Evolutionary conservation across 139 green algal genomes (phyloP).

Genomic region (Choricystis sp.): DNA sequence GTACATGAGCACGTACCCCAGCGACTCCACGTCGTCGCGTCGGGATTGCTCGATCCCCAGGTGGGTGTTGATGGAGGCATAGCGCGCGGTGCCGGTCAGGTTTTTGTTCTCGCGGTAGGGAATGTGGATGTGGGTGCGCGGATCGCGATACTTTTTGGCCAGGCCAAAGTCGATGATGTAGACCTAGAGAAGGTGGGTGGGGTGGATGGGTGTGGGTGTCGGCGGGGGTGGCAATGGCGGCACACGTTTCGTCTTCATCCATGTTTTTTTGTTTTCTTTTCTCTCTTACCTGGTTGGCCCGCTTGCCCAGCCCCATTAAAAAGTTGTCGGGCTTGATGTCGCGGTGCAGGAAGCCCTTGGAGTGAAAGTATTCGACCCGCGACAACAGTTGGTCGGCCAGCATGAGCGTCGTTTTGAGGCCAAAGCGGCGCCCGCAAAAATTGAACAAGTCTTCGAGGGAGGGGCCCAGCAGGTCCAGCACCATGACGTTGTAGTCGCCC

Average conservation of each 20-base stretch:
- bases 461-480: constrained; percentile 93
- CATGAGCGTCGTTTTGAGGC: constrained; percentile 97
- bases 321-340: constrained; percentile 99
- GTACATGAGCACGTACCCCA: constrained; percentile 98
- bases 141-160: constrained; percentile 98
- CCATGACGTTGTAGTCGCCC: constrained; percentile 99
- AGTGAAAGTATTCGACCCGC: constrained; percentile 95
- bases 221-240: no score
- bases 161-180: constrained; percentile 99
- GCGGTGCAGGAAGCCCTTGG: constrained; percentile 94
- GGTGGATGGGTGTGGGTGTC: no score
- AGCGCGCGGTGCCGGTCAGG: constrained; percentile 95
- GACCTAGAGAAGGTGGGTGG: constrained; percentile 39
- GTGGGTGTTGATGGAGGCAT: constrained; percentile 98
- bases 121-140: constrained; percentile 98
- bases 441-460: constrained; percentile 98
- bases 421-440: constrained; percentile 97
- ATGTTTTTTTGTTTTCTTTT: no score
- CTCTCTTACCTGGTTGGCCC: constrained; percentile 67
- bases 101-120: constrained; percentile 99
- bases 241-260: no score
- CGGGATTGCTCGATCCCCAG: constrained; percentile 96
- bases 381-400: constrained; percentile 95
- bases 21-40: constrained; percentile 87
- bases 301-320: constrained; percentile 93